A percentile compares a stretch with the other conserved stretches of the same genome.
phyloP scores from a whole-genome alignment of 202 grass and related monocot genomes.

The Eragrostis tef region DNA sequence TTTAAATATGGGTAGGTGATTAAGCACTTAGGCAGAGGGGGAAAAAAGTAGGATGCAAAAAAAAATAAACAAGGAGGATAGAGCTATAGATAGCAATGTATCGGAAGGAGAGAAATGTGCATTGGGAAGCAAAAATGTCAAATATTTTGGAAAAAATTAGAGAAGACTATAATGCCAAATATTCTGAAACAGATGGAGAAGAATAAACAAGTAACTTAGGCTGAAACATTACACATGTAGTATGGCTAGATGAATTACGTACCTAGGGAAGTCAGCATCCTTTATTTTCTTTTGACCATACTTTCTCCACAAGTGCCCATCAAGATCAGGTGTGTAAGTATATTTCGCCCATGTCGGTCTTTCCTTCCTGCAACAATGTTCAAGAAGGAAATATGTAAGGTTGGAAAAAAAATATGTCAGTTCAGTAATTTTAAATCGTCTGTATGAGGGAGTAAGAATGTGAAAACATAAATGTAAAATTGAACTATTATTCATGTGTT shows the following conservation, averaged over 20 bases:
- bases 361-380: conserved; percentile 48
- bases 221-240: background rate
- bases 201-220: background rate
- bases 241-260: background rate
- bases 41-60: no score
- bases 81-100: no score
- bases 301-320: conserved; percentile 61
- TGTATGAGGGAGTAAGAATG: no score
- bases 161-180: no score
- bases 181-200: no score
- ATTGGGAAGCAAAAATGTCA: no score
- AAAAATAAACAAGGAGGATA: no score
- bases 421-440: background rate
- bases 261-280: conserved; percentile 54
- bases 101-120: no score
- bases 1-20: no score
- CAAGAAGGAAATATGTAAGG: background rate
- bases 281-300: conserved; percentile 70
- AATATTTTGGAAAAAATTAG: no score
- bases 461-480: no score
- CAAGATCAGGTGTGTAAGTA: conserved; percentile 59
- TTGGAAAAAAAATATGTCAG: background rate
- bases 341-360: conserved; percentile 54
- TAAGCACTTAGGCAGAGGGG: no score
- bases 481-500: background rate